These are phyloP conservation scores for Straminergon stramineum DNA, from an alignment of 225 moss, liverwort and hornwort species.

Conservation along the genomic window DNA sequence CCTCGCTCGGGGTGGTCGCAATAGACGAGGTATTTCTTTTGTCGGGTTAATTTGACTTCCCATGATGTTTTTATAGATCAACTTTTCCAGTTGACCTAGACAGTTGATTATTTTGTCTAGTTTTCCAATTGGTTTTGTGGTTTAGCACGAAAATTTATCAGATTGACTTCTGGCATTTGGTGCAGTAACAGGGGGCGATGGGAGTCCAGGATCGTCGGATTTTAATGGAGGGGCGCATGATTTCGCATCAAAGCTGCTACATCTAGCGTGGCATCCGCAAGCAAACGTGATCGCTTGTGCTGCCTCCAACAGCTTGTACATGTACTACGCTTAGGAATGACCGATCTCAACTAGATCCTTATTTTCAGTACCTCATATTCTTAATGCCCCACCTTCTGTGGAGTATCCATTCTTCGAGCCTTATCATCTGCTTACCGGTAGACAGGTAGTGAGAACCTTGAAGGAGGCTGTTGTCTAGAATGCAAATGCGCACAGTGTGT, in stretches of 20 bases:
- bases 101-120: background rate
- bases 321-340: slow-evolving; percentile 97
- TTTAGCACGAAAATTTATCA: background rate
- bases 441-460: slow-evolving; percentile 6
- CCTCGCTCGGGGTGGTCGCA: slow-evolving; percentile 49
- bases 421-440: slow-evolving; percentile 4
- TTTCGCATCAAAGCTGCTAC: slow-evolving; percentile 92
- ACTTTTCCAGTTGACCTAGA: background rate
- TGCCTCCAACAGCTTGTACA: slow-evolving; percentile 99
- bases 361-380: slow-evolving; percentile 53
- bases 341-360: slow-evolving; percentile 48
- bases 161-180: background rate
- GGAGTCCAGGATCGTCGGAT: slow-evolving; percentile 76
- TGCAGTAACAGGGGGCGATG: slow-evolving; percentile 61
- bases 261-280: slow-evolving; percentile 96
- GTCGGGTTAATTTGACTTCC: background rate
- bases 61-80: background rate
- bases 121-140: background rate
- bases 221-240: slow-evolving; percentile 89
- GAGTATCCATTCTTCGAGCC: slow-evolving; percentile 22
- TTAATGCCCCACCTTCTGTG: slow-evolving; percentile 32
- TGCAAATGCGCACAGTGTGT: slow-evolving; percentile 10
- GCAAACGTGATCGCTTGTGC: slow-evolving; percentile 97
- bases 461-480: slow-evolving; percentile 19
- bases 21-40: slow-evolving; percentile 23